phyloP scores from a whole-genome alignment of 768 basidiomycete genomes.

The Pholiota molesta region DNA sequence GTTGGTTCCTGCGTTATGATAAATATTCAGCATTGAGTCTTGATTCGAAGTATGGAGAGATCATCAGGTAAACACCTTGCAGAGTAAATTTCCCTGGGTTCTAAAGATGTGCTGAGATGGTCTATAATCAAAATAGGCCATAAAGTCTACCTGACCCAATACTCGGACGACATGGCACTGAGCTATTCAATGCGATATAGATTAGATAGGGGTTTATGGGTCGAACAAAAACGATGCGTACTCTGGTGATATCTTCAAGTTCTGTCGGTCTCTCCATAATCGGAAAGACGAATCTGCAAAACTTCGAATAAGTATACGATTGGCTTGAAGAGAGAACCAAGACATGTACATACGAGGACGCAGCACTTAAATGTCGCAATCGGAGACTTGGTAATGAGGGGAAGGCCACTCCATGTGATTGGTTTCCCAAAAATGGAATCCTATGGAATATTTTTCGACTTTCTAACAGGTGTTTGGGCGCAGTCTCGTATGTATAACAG shows the following conservation, averaged over 20 bases:
- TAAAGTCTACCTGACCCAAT: conserved; percentile 67
- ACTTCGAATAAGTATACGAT: neutral
- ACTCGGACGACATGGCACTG: conserved; percentile 67
- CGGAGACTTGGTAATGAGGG: conserved; percentile 16
- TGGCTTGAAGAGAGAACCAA: neutral
- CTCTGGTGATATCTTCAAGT: conserved; percentile 57
- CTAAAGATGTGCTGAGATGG: conserved; percentile 35
- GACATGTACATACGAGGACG: conserved; percentile 15
- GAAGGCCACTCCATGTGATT: conserved; percentile 26
- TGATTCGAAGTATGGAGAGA: neutral
- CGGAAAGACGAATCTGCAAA: neutral
- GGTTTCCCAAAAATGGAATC: neutral
- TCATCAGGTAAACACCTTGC: conserved; percentile 54
- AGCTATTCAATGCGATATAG: conserved; percentile 44
- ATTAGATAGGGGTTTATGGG: neutral
- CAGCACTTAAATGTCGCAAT: conserved; percentile 22
- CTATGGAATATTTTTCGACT: no score
- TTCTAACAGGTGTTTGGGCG: neutral
- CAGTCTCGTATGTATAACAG: neutral
- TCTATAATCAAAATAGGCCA: neutral
- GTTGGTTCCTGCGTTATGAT: conserved; percentile 67
- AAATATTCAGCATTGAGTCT: conserved; percentile 5
- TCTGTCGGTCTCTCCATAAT: conserved; percentile 54
- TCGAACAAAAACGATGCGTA: conserved; percentile 27
- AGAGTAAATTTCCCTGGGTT: conserved; percentile 90